Percentiles rank a stretch among this genome's conserved stretches.
Conservation (phyloP, 2,329 filamentous ascomycete genomes). For the Colletotrichum cereale region DNA sequence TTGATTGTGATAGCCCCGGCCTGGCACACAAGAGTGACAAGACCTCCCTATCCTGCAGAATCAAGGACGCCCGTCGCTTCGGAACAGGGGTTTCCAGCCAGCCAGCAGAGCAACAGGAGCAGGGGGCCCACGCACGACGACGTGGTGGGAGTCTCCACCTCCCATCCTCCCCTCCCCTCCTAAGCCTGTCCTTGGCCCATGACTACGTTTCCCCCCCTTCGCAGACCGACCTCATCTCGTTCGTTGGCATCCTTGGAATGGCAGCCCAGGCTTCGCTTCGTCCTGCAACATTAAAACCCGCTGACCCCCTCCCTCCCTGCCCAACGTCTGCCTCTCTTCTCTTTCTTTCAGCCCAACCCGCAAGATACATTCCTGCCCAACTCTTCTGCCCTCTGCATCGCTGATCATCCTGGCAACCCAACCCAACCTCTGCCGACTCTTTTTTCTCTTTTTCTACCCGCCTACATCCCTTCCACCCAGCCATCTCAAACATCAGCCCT, state of each 20-base stretch:
- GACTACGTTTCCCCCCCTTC: conserved; percentile 12
- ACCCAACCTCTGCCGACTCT: conserved; percentile 35
- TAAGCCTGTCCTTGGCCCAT: conserved; percentile 11
- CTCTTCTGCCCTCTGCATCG: conserved; percentile 42
- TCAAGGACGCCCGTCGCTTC: conserved; percentile 32
- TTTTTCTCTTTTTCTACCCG: conserved; percentile 38
- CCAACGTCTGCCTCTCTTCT: conserved; percentile 51
- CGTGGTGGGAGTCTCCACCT: conserved; percentile 32
- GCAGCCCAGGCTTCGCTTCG: conserved; percentile 28
- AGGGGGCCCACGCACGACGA: conserved; percentile 28
- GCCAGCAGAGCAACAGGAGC: conserved; percentile 27
- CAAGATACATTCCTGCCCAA: conserved; percentile 44
- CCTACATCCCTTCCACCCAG: conserved; percentile 38
- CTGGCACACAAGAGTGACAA: conserved; percentile 21
- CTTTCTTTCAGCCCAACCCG: conserved; percentile 53
- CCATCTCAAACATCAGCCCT: conserved; percentile 29
- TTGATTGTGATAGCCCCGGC: conserved; percentile 25
- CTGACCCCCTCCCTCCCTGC: conserved; percentile 53
- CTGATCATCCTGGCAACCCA: conserved; percentile 40
- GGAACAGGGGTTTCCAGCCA: conserved; percentile 27
- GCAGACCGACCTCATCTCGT: conserved; percentile 35
- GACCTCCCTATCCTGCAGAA: conserved; percentile 21
- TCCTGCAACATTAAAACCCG: conserved; percentile 53
- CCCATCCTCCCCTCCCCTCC: conserved; percentile 30
- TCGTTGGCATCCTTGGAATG: conserved; percentile 28